Conservation (phyloP, 108 stramenopile species). For the Nitzschia sp. region DNA sequence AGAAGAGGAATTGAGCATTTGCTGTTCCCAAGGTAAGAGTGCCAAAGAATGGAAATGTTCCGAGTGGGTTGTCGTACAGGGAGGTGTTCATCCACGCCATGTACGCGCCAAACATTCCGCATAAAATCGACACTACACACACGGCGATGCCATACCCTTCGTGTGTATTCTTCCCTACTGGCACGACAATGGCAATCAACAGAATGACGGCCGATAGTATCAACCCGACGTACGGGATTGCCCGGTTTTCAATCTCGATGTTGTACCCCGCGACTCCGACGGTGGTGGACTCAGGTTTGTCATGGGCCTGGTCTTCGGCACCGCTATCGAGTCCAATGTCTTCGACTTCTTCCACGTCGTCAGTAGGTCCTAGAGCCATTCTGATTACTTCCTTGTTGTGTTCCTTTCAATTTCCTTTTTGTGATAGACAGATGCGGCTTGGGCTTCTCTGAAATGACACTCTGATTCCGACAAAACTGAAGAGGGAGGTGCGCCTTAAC, state of each 20-base stretch:
- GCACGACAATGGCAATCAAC: constrained; percentile 38
- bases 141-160: constrained; percentile 43
- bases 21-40: constrained; percentile 6
- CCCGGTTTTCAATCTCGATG: constrained; percentile 12
- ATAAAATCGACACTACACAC: constrained; percentile 25
- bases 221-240: constrained; percentile 37
- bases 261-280: constrained; percentile 11
- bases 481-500: too few relatives aligned
- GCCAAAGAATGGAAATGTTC: constrained; percentile 2
- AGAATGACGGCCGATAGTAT: constrained; percentile 41
- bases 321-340: neutral
- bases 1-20: constrained; percentile 35
- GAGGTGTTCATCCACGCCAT: constrained; percentile 18
- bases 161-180: constrained; percentile 2
- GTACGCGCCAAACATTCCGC: constrained; percentile 12
- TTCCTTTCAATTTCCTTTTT: neutral
- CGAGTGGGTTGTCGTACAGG: constrained; percentile 12
- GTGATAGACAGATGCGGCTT: too few relatives aligned
- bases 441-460: too few relatives aligned
- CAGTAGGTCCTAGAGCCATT: neutral
- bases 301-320: neutral
- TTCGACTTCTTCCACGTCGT: constrained; percentile 5
- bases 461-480: too few relatives aligned
- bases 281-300: neutral
- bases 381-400: neutral